Conservation (phyloP, 495 filamentous ascomycete species). For the Neurospora discreta region DNA sequence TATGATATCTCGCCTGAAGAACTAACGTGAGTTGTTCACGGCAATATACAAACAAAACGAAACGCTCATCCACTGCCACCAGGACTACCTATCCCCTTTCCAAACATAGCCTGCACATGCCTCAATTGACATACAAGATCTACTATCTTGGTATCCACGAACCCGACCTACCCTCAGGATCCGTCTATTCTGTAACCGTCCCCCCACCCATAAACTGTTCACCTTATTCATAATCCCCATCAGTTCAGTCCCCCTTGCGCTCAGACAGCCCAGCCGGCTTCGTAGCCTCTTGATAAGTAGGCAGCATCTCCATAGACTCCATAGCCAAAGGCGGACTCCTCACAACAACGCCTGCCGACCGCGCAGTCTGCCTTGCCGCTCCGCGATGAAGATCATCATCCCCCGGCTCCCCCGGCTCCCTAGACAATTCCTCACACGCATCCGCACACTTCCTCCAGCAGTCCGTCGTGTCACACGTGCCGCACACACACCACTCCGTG, state of each 20-base stretch:
- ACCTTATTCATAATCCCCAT: too few species aligned
- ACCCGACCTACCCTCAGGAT: too few species aligned
- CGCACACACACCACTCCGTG: not conserved
- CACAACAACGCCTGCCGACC: not conserved
- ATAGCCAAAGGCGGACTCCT: not conserved
- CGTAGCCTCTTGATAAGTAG: not conserved
- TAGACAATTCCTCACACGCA: not conserved
- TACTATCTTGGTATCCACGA: too few species aligned
- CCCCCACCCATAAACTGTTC: too few species aligned
- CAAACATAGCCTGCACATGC: not conserved
- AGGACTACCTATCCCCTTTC: not conserved
- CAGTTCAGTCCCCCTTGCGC: too few species aligned
- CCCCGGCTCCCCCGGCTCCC: not conserved
- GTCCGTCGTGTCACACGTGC: not conserved
- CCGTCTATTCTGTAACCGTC: too few species aligned
- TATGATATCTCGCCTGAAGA: not conserved
- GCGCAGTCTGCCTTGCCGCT: not conserved
- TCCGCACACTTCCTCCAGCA: not conserved
- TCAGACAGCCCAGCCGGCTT: not conserved
- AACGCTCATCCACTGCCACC: not conserved
- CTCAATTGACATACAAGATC: not conserved
- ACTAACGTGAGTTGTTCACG: not conserved
- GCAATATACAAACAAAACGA: not conserved
- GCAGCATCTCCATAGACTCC: not conserved
- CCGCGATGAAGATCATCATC: not conserved